Evolutionary conservation across 2,329 filamentous ascomycete genomes (phyloP), one percentile per base, ranked within the genome.

Genomic region (Alternaria burnsii): DNA sequence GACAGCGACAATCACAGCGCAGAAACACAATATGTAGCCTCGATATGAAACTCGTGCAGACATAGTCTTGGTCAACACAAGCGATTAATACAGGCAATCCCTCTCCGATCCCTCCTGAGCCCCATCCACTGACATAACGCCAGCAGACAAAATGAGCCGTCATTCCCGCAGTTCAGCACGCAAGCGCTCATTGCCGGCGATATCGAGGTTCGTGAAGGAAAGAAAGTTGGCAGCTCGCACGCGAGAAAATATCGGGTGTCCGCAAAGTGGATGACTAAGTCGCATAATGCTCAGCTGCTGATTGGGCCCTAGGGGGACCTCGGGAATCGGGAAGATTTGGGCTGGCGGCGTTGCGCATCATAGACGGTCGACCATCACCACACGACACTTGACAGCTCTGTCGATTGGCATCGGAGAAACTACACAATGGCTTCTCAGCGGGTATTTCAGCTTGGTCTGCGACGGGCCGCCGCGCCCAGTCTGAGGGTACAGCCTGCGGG

Each of bases 1-100:
- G 36, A 3, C 32, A 12, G 41, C 9, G 20, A 50, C 16, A 47
- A 18, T 11, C 52, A 38, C 59, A 18, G 44, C 28, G 34, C 32
- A 18, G 18, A 50, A 66, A 28, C 56, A 41, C 52, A 43, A 63
- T 59, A 78, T 84, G 81, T 83, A 67, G 79, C 82, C 81, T 82
- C 83, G 82, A 84, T 83, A 84, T 84, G 82, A 84, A 84, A 82
- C 82, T 76, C 82, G 81, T 76, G 74, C 66, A 76, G 76, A 75
- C 78, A 80, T 72, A 66, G 70, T 59, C 66, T 62, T 71, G 62
- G 74, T 78, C 73, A 69, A 74, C 77, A 80, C 81, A 81, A 76
- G 82, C 79, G 82, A 84, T 84, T 84, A 84, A 84, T 80, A 83
- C 82, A 80, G 81, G 81, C 78, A 56, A 61, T 83, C 76, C 74